Evolutionary conservation across 139 green algal genomes (phyloP).

Genomic region (Chlorella sorokiniana): DNA sequence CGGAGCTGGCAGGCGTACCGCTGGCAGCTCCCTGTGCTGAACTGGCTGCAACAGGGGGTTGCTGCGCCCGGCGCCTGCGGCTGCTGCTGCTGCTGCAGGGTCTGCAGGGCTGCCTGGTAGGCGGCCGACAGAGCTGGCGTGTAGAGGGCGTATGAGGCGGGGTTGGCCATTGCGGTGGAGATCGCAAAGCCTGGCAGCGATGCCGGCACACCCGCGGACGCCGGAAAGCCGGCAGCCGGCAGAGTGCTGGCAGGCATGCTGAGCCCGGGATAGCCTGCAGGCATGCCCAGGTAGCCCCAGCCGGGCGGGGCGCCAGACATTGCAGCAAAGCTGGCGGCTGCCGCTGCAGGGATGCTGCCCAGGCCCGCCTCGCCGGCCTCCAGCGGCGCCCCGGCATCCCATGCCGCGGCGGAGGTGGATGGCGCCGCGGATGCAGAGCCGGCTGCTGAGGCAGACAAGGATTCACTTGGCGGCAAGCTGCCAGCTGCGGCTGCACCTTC

Average conservation of each 20-base stretch:
- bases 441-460: background rate
- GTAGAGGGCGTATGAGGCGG: slow-evolving; percentile 25
- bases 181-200: slow-evolving; percentile 10
- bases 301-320: background rate
- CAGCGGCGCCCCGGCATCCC: background rate
- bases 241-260: background rate
- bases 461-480: too few species aligned
- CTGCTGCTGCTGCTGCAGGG: slow-evolving; percentile 32
- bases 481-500: background rate
- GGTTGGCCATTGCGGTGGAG: background rate
- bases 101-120: slow-evolving; percentile 48
- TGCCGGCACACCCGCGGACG: background rate
- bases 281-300: background rate
- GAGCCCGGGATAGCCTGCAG: background rate
- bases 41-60: background rate
- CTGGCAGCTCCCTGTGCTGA: background rate
- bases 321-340: background rate
- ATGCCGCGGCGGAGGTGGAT: background rate
- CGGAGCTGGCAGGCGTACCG: background rate
- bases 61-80: background rate
- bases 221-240: background rate
- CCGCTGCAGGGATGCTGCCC: too few species aligned
- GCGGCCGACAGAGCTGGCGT: slow-evolving; percentile 26
- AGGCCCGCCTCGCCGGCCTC: too few species aligned
- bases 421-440: background rate